Percentiles rank a stretch among this genome's conserved stretches.
These are phyloP conservation scores for Sporothrix inflata DNA, from an alignment of 2,329 filamentous ascomycete genomes.

Conservation along the genomic window DNA sequence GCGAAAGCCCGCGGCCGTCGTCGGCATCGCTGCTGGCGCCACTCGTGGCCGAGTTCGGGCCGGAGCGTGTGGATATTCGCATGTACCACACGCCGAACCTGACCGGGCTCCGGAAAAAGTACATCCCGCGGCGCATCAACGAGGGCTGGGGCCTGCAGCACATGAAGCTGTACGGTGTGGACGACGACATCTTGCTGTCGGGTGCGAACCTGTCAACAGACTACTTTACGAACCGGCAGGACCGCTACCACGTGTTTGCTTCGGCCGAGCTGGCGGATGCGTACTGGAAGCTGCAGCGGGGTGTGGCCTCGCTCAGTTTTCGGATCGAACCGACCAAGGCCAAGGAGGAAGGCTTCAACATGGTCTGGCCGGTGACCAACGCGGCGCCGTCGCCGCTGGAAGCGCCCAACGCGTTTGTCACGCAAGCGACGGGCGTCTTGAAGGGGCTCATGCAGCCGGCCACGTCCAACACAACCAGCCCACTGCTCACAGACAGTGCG, in stretches of 20 bases:
- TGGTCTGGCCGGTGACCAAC: conserved; percentile 77
- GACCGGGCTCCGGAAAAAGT: conserved; percentile 80
- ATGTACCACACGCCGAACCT: conserved; percentile 99
- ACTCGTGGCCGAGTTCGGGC: conserved; percentile 81
- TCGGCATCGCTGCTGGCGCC: conserved; percentile 86
- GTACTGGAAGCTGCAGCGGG: conserved; percentile 76
- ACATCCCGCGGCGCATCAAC: conserved; percentile 87
- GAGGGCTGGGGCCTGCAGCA: conserved; percentile 98
- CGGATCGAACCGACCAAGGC: conserved; percentile 62
- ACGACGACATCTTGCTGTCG: conserved; percentile 93
- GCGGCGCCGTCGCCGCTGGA: conserved; percentile 74
- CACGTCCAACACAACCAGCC: conserved; percentile 39
- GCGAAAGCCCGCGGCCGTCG: conserved; percentile 83
- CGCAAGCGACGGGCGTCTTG: conserved; percentile 68
- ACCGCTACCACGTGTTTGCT: conserved; percentile 89
- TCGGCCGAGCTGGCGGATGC: conserved; percentile 80
- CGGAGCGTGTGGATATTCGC: conserved; percentile 83
- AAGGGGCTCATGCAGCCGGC: conserved; percentile 62
- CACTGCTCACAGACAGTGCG: conserved; percentile 29
- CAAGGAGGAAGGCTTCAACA: conserved; percentile 47
- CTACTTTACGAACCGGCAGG: conserved; percentile 95
- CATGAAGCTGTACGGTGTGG: conserved; percentile 97
- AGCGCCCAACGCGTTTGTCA: conserved; percentile 69
- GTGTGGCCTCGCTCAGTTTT: conserved; percentile 81
- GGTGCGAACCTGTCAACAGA: conserved; percentile 90